A percentile compares a stretch with the other conserved stretches of the same genome.
Conservation (phyloP, 176 grass and related monocot genomes). For the Paspalum notatum region DNA sequence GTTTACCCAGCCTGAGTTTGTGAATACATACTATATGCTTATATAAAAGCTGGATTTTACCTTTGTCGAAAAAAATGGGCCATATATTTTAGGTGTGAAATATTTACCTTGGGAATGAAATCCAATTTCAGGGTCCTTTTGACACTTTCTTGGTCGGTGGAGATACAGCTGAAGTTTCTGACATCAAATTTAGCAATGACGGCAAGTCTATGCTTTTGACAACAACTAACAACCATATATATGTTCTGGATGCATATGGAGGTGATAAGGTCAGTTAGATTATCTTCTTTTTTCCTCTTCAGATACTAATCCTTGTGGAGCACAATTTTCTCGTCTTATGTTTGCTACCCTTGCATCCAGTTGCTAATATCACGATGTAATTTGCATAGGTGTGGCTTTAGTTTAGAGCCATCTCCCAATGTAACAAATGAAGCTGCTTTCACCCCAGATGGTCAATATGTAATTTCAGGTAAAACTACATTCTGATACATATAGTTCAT, state of each 20-base stretch:
- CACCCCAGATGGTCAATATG: conserved; percentile 93
- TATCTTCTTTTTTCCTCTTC: conserved; percentile 6
- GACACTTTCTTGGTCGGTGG: conserved; percentile 96
- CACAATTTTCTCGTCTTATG: conserved; percentile 16
- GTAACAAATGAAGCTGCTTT: conserved; percentile 87
- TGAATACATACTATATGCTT: too few relatives aligned
- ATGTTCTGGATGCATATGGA: conserved; percentile 97
- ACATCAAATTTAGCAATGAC: conserved; percentile 98
- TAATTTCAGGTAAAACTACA: conserved; percentile 76
- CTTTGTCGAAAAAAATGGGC: too few relatives aligned
- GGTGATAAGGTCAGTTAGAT: conserved; percentile 74
- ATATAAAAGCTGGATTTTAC: too few relatives aligned
- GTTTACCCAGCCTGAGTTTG: too few relatives aligned
- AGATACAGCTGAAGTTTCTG: conserved; percentile 94
- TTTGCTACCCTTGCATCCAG: conserved; percentile 8
- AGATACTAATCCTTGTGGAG: conserved; percentile 3
- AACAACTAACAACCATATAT: conserved; percentile 96
- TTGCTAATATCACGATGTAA: conserved; percentile 21
- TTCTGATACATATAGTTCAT: conserved; percentile 8
- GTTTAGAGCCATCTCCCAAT: conserved; percentile 91
- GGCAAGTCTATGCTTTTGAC: conserved; percentile 98
- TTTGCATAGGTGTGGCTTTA: conserved; percentile 92
- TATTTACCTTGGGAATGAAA: not conserved
- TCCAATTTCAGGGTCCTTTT: conserved; percentile 83
- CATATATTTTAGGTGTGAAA: too few relatives aligned